Conservation (phyloP, 129 eudicot species). For the Scalesia atractyloides region DNA sequence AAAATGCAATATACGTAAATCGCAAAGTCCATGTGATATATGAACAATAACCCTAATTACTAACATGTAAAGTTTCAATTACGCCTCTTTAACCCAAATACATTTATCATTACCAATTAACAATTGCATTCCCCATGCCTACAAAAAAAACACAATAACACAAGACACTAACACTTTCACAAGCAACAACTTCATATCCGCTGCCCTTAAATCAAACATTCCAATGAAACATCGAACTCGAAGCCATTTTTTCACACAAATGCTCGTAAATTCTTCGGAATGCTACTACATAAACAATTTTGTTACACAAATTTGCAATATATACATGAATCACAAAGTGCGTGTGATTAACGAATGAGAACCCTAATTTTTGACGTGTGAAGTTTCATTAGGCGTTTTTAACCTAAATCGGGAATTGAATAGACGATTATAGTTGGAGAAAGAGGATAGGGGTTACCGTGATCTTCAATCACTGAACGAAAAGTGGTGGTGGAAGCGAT, state of each 20-base stretch:
- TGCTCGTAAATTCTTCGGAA: neutral
- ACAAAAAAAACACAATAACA: neutral
- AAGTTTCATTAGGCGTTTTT: neutral
- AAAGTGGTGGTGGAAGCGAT: neutral
- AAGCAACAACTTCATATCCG: constrained; percentile 1
- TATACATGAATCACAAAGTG: neutral
- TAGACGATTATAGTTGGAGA: neutral
- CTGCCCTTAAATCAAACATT: neutral
- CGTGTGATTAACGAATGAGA: neutral
- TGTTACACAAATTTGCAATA: neutral
- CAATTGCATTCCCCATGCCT: neutral
- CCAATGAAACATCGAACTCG: neutral
- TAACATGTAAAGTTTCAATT: too few species aligned
- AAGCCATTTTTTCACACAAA: neutral
- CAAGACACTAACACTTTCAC: neutral
- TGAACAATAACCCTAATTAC: too few species aligned
- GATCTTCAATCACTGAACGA: neutral
- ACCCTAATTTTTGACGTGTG: constrained; percentile 1
- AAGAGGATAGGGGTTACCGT: constrained; percentile 11
- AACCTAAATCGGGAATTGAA: neutral
- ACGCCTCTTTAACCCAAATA: neutral
- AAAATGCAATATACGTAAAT: too few species aligned
- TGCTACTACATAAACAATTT: neutral
- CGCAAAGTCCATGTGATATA: too few species aligned
- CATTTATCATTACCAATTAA: neutral